Percentiles rank a stretch among this genome's conserved stretches.
These are phyloP conservation scores for Stramenopiles sp. DNA, from an alignment of 352 stramenopile genomes.

Conservation along the genomic window DNA sequence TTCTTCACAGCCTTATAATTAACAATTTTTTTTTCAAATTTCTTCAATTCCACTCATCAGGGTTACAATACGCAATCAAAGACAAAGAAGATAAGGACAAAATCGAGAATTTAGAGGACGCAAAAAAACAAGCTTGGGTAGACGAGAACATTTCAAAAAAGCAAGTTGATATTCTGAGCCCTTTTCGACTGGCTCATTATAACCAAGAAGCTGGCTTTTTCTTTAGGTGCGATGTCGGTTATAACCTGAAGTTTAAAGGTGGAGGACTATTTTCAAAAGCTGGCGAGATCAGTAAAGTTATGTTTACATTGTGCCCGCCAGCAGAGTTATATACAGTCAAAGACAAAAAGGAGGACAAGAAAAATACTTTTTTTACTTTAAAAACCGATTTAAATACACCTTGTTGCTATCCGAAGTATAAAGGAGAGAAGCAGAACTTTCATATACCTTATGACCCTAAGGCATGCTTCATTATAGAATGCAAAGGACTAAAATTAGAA, in stretches of 20 bases:
- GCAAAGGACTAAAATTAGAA: neutral
- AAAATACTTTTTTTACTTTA: neutral
- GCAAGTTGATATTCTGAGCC: neutral
- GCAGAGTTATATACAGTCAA: neutral
- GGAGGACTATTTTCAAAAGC: neutral
- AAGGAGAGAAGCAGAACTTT: neutral
- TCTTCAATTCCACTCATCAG: neutral
- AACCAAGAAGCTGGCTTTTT: neutral
- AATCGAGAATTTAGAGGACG: no score
- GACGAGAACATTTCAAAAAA: no score
- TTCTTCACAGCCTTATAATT: slow-evolving; percentile 4
- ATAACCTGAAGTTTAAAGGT: neutral
- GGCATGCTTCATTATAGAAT: neutral
- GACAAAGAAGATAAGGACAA: no score
- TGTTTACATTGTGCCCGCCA: neutral
- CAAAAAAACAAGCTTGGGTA: no score
- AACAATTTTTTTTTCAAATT: neutral
- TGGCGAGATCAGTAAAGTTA: neutral
- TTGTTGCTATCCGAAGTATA: neutral
- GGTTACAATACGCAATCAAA: neutral
- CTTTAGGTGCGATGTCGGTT: neutral
- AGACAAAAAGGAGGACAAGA: no score
- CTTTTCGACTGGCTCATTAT: neutral
- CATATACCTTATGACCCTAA: neutral
- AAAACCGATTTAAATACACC: neutral